Evolutionary conservation across 129 eudicot genomes (phyloP), one percentile per base, ranked within the genome.

Genomic region (Kitagawia praeruptora): DNA sequence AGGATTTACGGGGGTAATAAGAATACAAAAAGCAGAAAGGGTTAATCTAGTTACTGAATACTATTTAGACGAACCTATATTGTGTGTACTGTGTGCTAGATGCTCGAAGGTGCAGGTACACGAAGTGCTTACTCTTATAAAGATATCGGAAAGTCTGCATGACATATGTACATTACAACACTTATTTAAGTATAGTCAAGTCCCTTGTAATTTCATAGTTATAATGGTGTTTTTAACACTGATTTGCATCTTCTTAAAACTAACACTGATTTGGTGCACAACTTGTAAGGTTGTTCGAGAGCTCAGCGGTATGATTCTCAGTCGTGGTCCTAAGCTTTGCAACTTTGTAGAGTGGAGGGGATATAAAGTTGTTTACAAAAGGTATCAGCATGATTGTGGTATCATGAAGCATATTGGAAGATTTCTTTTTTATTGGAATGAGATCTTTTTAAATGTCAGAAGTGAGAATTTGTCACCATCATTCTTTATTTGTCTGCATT

Each of bases 291-390:
- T 93, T 44, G 87, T 93, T 77, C 89, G 97, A 25, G 98, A 93
- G 87, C 96, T 93, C 25, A 91, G 97, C 82, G 98, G 98, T 70
- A 78, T 84, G 83, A 88, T 93, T 85, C 97, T 93, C 74, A 63
- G 85, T 25, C 93, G 97, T 41, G 98, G 97, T 25, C 98, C 98
- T 47, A 93, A 93, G 83, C 93, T 91, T 46, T 93, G 93, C 86
- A 93, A 93, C 75, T 93, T 93, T 82, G 98, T 93, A 63, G 98
- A 93, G 48, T 93, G 98, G 98, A 88, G 96, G 77, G 98, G 98
- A 84, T 91, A 82, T 49, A 93, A 91, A 85, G 96, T 93, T 77
- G 98, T 91, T 79, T 93, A 93, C 79, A 91, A 92, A 85, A 88
- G 98, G 98, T 91, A 84, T 81, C 38, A 27, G 25, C 77, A 47